Percentiles rank a stretch among this genome's conserved stretches.
Evolutionary conservation across 208 protist genomes (phyloP).

Genomic region (Leptomonas pyrrhocoris): DNA sequence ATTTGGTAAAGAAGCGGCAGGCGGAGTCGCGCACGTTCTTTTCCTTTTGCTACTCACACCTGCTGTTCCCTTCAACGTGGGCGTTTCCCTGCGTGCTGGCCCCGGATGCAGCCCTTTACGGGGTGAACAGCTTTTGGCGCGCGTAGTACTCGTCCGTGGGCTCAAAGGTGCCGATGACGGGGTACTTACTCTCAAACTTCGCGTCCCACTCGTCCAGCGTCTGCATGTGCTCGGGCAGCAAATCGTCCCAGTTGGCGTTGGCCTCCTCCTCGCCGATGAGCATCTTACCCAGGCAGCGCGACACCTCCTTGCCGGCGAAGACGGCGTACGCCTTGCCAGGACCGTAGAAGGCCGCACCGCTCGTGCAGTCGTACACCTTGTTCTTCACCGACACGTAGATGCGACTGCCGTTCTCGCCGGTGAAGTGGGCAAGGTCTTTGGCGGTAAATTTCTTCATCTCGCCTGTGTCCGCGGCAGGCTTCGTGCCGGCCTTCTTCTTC

Average conservation of each 20-base stretch:
- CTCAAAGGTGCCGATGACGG: constrained; percentile 57
- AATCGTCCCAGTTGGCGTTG: constrained; percentile 74
- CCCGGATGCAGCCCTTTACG: constrained; percentile 7
- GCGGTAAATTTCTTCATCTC: constrained; percentile 49
- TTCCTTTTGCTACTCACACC: no score
- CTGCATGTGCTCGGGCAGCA: constrained; percentile 61
- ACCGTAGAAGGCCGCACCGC: constrained; percentile 74
- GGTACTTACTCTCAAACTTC: constrained; percentile 82
- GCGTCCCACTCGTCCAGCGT: constrained; percentile 74
- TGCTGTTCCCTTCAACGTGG: no score
- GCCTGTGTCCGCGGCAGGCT: neutral
- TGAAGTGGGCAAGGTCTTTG: constrained; percentile 47
- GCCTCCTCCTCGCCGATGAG: constrained; percentile 77
- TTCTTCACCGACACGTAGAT: constrained; percentile 86
- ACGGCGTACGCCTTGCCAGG: constrained; percentile 73
- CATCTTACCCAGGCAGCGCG: constrained; percentile 87
- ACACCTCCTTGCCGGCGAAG: constrained; percentile 81
- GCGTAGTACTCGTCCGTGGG: constrained; percentile 49
- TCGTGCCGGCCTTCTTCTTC: neutral
- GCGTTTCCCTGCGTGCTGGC: neutral
- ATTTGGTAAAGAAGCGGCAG: no score
- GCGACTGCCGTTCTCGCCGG: constrained; percentile 40
- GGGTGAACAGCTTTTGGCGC: constrained; percentile 45
- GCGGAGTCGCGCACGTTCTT: no score
- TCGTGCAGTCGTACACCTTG: constrained; percentile 78